phyloP scores from a whole-genome alignment of 2,329 filamentous ascomycete species.

The Colletotrichum lupini region DNA sequence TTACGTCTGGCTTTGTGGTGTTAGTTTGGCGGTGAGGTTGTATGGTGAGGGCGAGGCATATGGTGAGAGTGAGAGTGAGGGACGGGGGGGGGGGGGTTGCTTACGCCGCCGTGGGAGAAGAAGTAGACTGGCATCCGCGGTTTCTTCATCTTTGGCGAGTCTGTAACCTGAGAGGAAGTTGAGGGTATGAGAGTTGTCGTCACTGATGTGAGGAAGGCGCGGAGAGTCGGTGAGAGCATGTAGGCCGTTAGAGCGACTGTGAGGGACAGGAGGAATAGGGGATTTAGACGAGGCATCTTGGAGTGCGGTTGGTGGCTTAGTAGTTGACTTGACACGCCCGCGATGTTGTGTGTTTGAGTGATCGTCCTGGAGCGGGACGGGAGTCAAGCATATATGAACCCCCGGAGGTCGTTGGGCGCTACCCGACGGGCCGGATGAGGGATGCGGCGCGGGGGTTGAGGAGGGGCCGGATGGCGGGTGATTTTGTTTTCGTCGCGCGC shows the following conservation, averaged over 20 bases:
- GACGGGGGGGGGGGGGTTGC: constrained; percentile 34
- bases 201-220: not conserved
- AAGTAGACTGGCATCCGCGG: constrained; percentile 56
- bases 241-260: not conserved
- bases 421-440: constrained; percentile 14
- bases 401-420: not conserved
- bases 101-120: constrained; percentile 62
- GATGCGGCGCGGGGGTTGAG: not conserved
- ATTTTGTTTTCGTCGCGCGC: constrained; percentile 30
- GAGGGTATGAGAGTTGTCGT: not conserved
- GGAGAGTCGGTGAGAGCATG: constrained; percentile 13
- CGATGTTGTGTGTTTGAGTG: not conserved
- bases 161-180: not conserved
- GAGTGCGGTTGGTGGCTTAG: not conserved
- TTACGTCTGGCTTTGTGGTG: constrained; percentile 68
- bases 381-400: not conserved
- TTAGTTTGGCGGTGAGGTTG: not conserved
- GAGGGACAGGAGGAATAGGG: constrained; percentile 10
- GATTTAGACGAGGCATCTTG: constrained; percentile 14
- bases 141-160: not conserved
- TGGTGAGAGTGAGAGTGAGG: not conserved
- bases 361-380: not conserved
- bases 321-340: no score
- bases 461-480: constrained; percentile 6
- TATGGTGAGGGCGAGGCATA: no score